Conservation (phyloP, 1,139 yeast genomes). For the Geotrichum australiense region DNA sequence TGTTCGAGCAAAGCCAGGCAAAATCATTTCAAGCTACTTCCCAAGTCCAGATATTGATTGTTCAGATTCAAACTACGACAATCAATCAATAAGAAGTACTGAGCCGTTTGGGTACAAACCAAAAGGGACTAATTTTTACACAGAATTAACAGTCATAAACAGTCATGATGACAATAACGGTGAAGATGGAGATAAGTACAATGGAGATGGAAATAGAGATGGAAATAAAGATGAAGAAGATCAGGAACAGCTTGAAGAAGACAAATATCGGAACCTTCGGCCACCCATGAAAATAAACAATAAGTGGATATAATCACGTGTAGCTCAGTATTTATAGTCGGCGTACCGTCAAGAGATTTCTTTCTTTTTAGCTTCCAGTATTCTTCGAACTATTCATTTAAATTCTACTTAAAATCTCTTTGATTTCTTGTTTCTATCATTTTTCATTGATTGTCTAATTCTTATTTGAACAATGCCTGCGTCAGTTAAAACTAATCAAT, state of each 20-base stretch:
- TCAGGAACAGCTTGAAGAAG: neutral
- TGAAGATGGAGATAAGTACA: neutral
- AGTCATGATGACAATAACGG: neutral
- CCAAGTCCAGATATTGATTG: neutral
- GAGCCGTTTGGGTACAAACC: neutral
- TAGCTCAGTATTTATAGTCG: no score
- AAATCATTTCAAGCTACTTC: neutral
- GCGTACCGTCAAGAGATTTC: no score
- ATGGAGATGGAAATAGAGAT: neutral
- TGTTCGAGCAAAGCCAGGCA: neutral
- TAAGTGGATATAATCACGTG: conserved; percentile 2
- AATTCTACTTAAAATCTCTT: no score
- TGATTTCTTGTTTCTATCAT: no score
- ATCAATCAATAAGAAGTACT: neutral
- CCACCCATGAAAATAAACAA: conserved; percentile 7
- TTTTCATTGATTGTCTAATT: no score
- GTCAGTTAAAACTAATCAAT: no score
- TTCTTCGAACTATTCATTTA: no score
- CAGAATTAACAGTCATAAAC: neutral
- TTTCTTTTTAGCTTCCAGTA: no score
- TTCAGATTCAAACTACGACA: conserved; percentile 2
- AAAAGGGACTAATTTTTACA: neutral
- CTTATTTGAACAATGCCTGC: no score
- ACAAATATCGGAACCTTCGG: conserved; percentile 7
- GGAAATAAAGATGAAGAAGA: neutral